A percentile compares a stretch with the other conserved stretches of the same genome.
Evolutionary conservation across 2,329 filamentous ascomycete species (phyloP).

Genomic region (Cordyceps militaris): DNA sequence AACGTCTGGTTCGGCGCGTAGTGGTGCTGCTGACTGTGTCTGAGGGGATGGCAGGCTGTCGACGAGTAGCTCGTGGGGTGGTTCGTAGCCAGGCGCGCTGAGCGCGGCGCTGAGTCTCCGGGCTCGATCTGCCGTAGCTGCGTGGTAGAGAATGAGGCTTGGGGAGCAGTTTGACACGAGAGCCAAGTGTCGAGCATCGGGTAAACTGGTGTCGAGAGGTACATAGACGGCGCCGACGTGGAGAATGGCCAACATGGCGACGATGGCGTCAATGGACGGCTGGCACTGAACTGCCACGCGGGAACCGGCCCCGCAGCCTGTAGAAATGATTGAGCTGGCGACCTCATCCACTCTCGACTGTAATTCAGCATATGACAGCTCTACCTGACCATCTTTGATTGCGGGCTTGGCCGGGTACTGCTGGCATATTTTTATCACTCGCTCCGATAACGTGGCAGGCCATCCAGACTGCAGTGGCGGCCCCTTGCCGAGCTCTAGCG

Average conservation of each 20-base stretch:
- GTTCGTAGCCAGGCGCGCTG: background rate
- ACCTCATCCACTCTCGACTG: background rate
- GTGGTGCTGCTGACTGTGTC: background rate
- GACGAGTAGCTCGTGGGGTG: background rate
- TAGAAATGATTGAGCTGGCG: background rate
- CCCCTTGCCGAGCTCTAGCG: background rate
- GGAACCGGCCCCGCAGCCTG: conserved; percentile 5
- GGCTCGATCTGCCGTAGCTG: background rate
- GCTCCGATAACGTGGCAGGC: background rate
- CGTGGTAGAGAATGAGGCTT: background rate
- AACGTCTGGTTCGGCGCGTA: background rate
- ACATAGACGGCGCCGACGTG: conserved; percentile 30
- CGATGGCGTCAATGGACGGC: conserved; percentile 28
- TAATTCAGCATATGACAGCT: background rate
- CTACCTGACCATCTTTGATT: background rate
- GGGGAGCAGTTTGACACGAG: conserved; percentile 26
- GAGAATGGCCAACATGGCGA: conserved; percentile 34
- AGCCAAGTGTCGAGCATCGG: conserved; percentile 23
- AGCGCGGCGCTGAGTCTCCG: background rate
- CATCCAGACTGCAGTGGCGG: background rate
- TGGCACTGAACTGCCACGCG: conserved; percentile 34
- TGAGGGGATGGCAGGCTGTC: background rate
- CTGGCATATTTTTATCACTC: background rate
- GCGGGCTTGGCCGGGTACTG: background rate
- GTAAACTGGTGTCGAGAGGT: conserved; percentile 31